Conservation (phyloP, 208 protist genomes). For the Acanthamoeba quina region DNA sequence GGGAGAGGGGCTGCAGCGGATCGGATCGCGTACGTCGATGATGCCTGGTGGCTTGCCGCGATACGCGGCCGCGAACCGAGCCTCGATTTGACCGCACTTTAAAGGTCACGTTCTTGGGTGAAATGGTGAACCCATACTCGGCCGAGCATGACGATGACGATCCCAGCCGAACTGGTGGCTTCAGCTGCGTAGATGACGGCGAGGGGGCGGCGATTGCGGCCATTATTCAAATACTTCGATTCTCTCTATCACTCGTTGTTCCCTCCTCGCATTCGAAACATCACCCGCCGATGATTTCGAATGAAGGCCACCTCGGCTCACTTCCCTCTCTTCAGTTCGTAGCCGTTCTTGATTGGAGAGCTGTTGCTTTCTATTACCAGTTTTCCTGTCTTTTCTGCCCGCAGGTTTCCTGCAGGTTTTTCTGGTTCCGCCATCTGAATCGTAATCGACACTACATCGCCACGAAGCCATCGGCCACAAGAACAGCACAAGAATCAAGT, state of each 20-base stretch:
- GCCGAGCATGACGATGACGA: not conserved
- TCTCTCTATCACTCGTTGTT: not conserved
- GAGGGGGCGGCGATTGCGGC: too few relatives aligned
- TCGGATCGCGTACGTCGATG: slow-evolving; percentile 41
- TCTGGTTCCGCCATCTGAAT: too few relatives aligned
- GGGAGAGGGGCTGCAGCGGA: slow-evolving; percentile 54
- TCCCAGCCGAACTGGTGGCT: not conserved
- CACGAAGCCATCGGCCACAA: too few relatives aligned
- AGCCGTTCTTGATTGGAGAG: too few relatives aligned
- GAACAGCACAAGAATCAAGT: too few relatives aligned
- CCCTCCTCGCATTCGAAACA: not conserved
- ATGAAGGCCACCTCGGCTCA: not conserved
- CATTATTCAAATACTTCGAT: not conserved
- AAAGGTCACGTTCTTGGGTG: slow-evolving; percentile 38
- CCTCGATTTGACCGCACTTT: not conserved
- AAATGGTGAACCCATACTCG: not conserved
- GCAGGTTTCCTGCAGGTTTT: too few relatives aligned
- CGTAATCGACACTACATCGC: too few relatives aligned
- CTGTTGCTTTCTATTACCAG: too few relatives aligned
- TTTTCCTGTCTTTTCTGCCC: too few relatives aligned
- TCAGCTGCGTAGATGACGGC: not conserved
- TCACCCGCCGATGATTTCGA: not conserved
- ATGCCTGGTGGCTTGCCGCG: not conserved
- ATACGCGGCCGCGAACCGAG: slow-evolving; percentile 1
- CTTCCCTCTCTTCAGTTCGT: too few relatives aligned